Base-by-base conservation (phyloP, 2,329 filamentous ascomycete genomes). In the Trichoderma cornu-damae region DNA sequence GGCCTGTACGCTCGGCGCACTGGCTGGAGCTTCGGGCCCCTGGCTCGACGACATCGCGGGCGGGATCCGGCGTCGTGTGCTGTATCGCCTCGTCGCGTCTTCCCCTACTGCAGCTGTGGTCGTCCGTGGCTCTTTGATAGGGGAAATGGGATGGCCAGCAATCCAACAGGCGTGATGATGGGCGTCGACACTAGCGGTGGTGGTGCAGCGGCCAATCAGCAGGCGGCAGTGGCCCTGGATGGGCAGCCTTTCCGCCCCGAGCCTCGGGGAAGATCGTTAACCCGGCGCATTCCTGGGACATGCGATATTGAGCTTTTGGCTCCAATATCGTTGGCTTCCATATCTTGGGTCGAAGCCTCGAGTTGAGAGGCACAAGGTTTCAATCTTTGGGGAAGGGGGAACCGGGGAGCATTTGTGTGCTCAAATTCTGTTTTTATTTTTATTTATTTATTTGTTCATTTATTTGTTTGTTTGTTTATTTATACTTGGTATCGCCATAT, bases 31-130 rank as follows among this genome's bases (percentile, higher is more conserved):
- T 66, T 71, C 72, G 50, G 66, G 62, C 61, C 72, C 72, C 56
- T 70, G 67, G 60, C 61, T 68, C 59, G 70, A 70, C 63, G 72
- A 70, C 73, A 75, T 75, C 57, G 47, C 22, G 18, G 26, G 20
- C 34, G 28, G 32, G 6, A 14, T 40, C 14, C 4, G 37, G 60
- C 52, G 62, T 55, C 63, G 44, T 52, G 18, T 30, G 32, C 40
- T 30, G 37, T 61, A 37, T 61, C 22, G 44, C 57, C 58, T 42
- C 26, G 44, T 34, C 30, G 35, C n/a, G 26, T 26, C 26, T 49
- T 50, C 22, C 16, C 44, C 26, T 18, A 5, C 20, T 16, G 43
- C 42, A 22, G 37, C 24, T 50, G 30, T 48, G 20, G 20, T 49
- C 35, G 32, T 20, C 16, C 34, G 26, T 22, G 12, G 26, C 42